Evolutionary conservation across 1,284 basidiomycete genomes (phyloP).

Genomic region (Cryptococcus maquisensis): DNA sequence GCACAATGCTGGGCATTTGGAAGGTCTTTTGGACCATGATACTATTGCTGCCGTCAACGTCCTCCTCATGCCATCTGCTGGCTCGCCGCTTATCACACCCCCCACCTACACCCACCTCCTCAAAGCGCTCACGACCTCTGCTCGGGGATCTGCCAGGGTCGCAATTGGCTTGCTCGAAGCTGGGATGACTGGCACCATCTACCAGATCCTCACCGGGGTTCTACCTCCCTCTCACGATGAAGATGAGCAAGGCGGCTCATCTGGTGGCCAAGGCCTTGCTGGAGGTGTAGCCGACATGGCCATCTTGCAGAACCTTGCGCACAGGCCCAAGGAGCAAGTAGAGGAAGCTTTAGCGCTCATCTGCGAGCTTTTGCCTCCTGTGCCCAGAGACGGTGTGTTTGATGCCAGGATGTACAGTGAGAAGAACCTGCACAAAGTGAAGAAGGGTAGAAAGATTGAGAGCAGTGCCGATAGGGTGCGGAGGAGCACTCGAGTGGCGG

Average conservation of each 20-base stretch:
- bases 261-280: slow-evolving; percentile 62
- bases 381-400: slow-evolving; percentile 87
- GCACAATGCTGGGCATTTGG: slow-evolving; percentile 74
- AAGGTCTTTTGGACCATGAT: slow-evolving; percentile 75
- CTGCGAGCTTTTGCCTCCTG: slow-evolving; percentile 82
- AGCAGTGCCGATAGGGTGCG: slow-evolving; percentile 13
- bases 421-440: slow-evolving; percentile 60
- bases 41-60: slow-evolving; percentile 77
- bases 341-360: slow-evolving; percentile 84
- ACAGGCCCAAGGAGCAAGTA: slow-evolving; percentile 92
- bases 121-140: slow-evolving; percentile 76
- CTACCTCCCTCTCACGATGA: slow-evolving; percentile 61
- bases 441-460: slow-evolving; percentile 25
- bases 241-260: slow-evolving; percentile 62
- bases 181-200: slow-evolving; percentile 81
- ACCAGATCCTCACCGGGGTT: slow-evolving; percentile 89
- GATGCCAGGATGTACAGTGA: slow-evolving; percentile 86
- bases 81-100: slow-evolving; percentile 73
- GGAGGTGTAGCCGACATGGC: slow-evolving; percentile 90
- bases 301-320: slow-evolving; percentile 93
- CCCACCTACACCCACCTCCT: slow-evolving; percentile 85
- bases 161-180: slow-evolving; percentile 79
- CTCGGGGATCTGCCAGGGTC: slow-evolving; percentile 79
- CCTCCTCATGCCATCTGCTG: slow-evolving; percentile 78
- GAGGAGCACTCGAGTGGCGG: slow-evolving; percentile 18